These are phyloP conservation scores for Candida bentonensis DNA, from an alignment of 805 yeast genomes.

Conservation along the genomic window DNA sequence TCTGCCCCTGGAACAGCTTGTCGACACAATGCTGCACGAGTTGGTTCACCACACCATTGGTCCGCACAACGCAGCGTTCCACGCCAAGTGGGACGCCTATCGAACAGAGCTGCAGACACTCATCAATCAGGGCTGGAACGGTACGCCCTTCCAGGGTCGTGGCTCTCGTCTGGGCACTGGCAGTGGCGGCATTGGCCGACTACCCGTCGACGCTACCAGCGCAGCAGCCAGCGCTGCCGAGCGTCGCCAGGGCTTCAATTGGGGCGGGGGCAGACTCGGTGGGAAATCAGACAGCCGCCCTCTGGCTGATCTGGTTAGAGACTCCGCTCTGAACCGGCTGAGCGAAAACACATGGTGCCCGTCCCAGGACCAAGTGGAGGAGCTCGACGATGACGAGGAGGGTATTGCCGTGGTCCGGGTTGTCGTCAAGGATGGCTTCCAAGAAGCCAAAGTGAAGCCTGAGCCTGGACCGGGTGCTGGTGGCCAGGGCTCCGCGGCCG, in stretches of 20 bases:
- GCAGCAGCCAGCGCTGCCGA: constrained; percentile 4
- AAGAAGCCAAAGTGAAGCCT: neutral
- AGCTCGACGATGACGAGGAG: constrained; percentile 4
- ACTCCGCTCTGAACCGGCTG: constrained; percentile 6
- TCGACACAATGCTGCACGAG: constrained; percentile 84
- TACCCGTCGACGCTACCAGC: constrained; percentile 4
- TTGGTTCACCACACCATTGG: constrained; percentile 69
- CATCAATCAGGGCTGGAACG: constrained; percentile 27
- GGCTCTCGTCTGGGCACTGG: constrained; percentile 32
- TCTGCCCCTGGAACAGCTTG: constrained; percentile 43
- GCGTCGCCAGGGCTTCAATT: neutral
- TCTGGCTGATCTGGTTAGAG: constrained; percentile 12
- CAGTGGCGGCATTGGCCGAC: constrained; percentile 3
- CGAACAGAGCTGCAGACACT: constrained; percentile 31
- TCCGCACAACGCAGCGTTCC: constrained; percentile 66
- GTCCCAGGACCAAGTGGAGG: constrained; percentile 5
- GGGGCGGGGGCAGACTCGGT: neutral
- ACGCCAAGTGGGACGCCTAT: constrained; percentile 47
- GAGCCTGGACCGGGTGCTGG: neutral
- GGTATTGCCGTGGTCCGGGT: neutral
- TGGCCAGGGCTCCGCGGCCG: no score
- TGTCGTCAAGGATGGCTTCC: neutral
- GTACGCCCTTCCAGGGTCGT: constrained; percentile 36
- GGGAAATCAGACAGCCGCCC: constrained; percentile 2
- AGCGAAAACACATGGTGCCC: constrained; percentile 5